Evolutionary conservation across 192 early-diverging fungal species (phyloP).

Genomic region (Linderina pennispora): DNA sequence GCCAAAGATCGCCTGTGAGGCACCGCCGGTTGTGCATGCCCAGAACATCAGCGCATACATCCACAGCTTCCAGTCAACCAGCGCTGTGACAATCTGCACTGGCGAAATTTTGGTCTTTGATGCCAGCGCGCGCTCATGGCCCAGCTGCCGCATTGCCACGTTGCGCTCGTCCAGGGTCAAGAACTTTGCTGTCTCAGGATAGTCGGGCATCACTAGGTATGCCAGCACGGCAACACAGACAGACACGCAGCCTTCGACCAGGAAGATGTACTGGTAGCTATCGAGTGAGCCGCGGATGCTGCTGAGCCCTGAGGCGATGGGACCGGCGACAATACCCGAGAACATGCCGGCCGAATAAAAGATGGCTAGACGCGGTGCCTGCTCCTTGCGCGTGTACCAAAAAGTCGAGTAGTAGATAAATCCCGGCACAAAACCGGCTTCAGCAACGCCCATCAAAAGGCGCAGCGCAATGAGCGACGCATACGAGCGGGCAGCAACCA

Average conservation of each 20-base stretch:
- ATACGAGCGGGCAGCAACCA: slow-evolving; percentile 31
- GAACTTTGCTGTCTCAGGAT: neutral
- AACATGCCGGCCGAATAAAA: slow-evolving; percentile 21
- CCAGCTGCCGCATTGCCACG: neutral
- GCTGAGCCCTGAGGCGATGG: neutral
- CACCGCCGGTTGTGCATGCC: neutral
- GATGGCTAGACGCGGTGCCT: slow-evolving; percentile 49
- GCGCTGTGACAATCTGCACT: neutral
- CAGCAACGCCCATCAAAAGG: slow-evolving; percentile 31
- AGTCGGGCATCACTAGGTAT: neutral
- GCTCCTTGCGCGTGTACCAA: slow-evolving; percentile 54
- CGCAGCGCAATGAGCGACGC: slow-evolving; percentile 5
- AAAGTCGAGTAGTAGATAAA: slow-evolving; percentile 54
- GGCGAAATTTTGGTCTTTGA: neutral
- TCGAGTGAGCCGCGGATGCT: neutral
- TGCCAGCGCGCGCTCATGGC: neutral
- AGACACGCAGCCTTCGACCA: neutral
- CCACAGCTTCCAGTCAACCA: slow-evolving; percentile 3
- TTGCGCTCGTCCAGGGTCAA: neutral
- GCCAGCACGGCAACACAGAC: neutral
- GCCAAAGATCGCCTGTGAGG: neutral
- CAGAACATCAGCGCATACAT: neutral
- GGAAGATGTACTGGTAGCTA: neutral
- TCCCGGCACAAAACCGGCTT: slow-evolving; percentile 64
- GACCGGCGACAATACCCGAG: neutral